Evolutionary conservation across 257 asterid genomes (phyloP), one percentile per base, ranked within the genome.

Genomic region (Plantago elongata): DNA sequence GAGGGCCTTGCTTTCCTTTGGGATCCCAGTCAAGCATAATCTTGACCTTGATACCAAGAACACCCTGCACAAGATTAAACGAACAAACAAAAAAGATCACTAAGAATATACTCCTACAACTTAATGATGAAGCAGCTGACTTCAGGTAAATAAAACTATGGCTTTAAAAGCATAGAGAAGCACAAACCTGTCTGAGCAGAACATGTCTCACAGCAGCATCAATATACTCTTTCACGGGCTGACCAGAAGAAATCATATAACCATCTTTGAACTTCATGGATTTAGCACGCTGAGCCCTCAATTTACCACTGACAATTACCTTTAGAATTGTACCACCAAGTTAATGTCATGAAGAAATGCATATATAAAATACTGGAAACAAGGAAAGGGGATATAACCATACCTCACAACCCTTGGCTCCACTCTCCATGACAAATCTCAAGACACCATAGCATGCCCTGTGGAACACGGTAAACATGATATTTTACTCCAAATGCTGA

Each of bases 11-110:
- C 74, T 82, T 85, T 52, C 87, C 94, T 55, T 75, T 78, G 0
- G 87, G 85, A 77, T 85, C 87, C 87, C 87, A 80, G 50, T 67
- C 83, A 7, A 85, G 89, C 87, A 82, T 82, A 68, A 85, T 80
- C 75, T 85, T 85, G 1, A 85, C 89, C 72, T 82, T 82, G 63
- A 82, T 82, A n/a, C 89, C 87, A 51, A 82, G 85, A 6, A 82
- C 94, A 42, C 90, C 94, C 84, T 78, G 15, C 0, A 4, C 5
- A 5, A 5, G 12, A 29, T 22, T 1, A 5, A 34, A 0, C 12
- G 40, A 1, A 34, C 1, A 34, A 34, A 1, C 1, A 2, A 55
- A 34, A 55, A 22, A 11, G 4, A 22, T 5, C 60, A 54, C 1
- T 54, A 4, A 22, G 4, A 16, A 34, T 5, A n/a, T n/a, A n/a